Evolutionary conservation across 1,284 basidiomycete genomes (phyloP).

Genomic region (Puccinia polysora): DNA sequence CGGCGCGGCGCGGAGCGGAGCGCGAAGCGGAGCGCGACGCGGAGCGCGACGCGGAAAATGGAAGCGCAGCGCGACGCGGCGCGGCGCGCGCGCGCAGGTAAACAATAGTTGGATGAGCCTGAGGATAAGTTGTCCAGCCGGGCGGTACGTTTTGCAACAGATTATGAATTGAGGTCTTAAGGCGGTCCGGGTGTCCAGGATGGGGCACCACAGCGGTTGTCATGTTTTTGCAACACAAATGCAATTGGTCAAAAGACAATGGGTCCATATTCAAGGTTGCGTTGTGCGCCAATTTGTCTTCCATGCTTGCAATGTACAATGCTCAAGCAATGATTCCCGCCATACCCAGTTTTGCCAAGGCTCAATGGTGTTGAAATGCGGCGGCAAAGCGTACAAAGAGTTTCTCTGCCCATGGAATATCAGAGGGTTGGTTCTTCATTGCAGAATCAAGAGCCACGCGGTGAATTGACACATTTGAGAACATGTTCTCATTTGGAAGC

Average conservation of each 20-base stretch:
- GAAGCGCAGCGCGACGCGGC: too few species aligned
- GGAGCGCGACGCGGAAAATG: too few species aligned
- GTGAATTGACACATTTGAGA: not conserved
- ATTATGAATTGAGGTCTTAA: too few species aligned
- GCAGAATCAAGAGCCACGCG: not conserved
- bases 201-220: not conserved
- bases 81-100: too few species aligned
- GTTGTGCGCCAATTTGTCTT: not conserved
- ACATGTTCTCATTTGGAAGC: not conserved
- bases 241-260: not conserved
- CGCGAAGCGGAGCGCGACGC: too few species aligned
- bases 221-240: not conserved
- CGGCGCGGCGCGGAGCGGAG: too few species aligned
- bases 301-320: not conserved
- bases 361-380: not conserved
- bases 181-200: too few species aligned
- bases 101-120: too few species aligned
- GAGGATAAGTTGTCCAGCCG: too few species aligned
- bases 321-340: not conserved
- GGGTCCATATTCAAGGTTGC: not conserved
- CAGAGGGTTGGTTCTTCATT: not conserved
- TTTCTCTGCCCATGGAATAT: not conserved
- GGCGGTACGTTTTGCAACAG: too few species aligned
- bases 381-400: not conserved
- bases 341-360: not conserved